Conservation (phyloP, 2,329 filamentous ascomycete species). For the Acrodontium crateriforme region DNA sequence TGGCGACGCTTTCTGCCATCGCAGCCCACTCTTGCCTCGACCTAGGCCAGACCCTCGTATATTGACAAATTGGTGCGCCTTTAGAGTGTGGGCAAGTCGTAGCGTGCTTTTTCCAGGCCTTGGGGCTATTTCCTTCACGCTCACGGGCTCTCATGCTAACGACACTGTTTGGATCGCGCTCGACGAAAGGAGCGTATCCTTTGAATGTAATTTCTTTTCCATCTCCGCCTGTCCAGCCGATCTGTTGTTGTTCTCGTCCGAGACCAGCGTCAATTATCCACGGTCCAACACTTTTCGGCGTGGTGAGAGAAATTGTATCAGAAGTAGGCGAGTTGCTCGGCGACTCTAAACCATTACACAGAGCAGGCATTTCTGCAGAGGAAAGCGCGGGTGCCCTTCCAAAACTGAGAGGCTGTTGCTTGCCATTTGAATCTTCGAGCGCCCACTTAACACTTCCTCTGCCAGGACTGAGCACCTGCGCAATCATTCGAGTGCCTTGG, state of each 20-base stretch:
- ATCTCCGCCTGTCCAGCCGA: conserved; percentile 22
- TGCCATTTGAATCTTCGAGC: conserved; percentile 5
- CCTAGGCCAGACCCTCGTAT: conserved; percentile 10
- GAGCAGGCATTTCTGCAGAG: background rate
- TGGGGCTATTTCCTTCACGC: background rate
- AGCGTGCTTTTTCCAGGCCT: too few species aligned
- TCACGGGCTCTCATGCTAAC: conserved; percentile 9
- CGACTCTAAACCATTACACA: background rate
- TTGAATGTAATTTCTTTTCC: conserved; percentile 23
- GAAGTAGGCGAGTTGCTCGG: conserved; percentile 7
- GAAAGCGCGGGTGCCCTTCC: conserved; percentile 5
- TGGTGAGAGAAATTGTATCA: conserved; percentile 5
- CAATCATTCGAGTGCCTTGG: too few species aligned
- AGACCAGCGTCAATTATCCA: conserved; percentile 11
- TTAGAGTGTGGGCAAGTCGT: too few species aligned
- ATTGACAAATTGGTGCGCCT: too few species aligned
- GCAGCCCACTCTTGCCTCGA: conserved; percentile 16
- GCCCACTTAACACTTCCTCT: conserved; percentile 9
- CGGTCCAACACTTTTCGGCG: conserved; percentile 5
- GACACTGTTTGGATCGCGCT: conserved; percentile 15
- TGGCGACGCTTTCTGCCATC: conserved; percentile 5
- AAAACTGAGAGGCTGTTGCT: conserved; percentile 7
- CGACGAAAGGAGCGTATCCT: conserved; percentile 19
- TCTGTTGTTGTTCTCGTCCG: conserved; percentile 4
- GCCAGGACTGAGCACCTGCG: conserved; percentile 8